Evolutionary conservation across 352 stramenopile species (phyloP).

Genomic region (Globisporangium radiosum): DNA sequence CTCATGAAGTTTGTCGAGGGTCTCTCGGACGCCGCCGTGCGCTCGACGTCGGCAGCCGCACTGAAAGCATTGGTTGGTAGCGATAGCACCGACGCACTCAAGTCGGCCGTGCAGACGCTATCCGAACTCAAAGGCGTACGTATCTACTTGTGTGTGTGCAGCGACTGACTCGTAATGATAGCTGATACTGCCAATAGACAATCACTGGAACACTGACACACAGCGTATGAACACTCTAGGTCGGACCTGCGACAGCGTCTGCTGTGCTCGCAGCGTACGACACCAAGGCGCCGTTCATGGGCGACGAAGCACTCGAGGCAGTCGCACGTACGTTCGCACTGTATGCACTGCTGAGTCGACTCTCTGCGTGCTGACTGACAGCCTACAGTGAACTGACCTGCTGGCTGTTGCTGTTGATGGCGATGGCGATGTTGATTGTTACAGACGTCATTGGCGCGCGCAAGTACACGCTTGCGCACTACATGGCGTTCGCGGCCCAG

Average conservation of each 20-base stretch:
- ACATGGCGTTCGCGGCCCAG: conserved; percentile 50
- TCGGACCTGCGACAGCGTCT: conserved; percentile 71
- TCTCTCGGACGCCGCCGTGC: conserved; percentile 37
- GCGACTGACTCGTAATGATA: too few relatives aligned
- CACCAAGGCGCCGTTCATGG: conserved; percentile 65
- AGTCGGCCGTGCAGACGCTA: conserved; percentile 43
- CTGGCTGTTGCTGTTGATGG: background rate
- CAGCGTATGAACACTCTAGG: conserved; percentile 17
- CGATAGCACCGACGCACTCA: conserved; percentile 17
- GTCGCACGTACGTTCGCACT: conserved; percentile 33
- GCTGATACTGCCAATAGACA: background rate
- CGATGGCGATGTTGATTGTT: background rate
- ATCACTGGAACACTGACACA: background rate
- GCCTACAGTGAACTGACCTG: background rate
- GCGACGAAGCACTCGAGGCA: conserved; percentile 69
- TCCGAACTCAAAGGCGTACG: conserved; percentile 61
- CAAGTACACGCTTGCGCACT: conserved; percentile 77
- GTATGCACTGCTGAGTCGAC: background rate
- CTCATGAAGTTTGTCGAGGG: conserved; percentile 66
- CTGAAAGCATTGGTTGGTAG: conserved; percentile 17
- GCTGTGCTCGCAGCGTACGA: conserved; percentile 70
- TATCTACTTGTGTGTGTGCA: background rate
- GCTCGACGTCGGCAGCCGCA: conserved; percentile 34
- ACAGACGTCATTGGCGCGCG: conserved; percentile 58
- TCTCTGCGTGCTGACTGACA: too few relatives aligned